A percentile compares a stretch with the other conserved stretches of the same genome.
Evolutionary conservation across 306 rosid species (phyloP).

Genomic region (Cercis canadensis): DNA sequence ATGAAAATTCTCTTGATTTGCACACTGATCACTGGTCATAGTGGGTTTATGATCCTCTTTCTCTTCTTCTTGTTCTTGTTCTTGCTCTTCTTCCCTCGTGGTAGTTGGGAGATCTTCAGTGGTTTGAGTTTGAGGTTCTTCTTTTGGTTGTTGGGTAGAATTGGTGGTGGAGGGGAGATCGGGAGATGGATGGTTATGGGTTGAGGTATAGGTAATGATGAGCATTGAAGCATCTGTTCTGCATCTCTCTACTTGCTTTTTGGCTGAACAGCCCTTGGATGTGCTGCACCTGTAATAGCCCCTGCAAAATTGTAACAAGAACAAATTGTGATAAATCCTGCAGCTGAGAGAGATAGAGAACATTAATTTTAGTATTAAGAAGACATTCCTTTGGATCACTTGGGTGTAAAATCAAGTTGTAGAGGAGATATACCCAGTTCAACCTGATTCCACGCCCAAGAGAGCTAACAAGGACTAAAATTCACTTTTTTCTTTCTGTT

Average conservation of each 20-base stretch:
- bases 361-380: background rate
- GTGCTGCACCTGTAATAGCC: slow-evolving; percentile 92
- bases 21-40: slow-evolving; percentile 16
- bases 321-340: slow-evolving; percentile 27
- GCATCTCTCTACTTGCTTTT: slow-evolving; percentile 94
- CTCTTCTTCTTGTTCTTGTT: slow-evolving; percentile 28
- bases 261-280: slow-evolving; percentile 91
- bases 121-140: slow-evolving; percentile 43
- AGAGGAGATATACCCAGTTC: background rate
- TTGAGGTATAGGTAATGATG: slow-evolving; percentile 75
- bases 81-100: slow-evolving; percentile 37
- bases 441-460: background rate
- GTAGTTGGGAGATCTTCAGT: slow-evolving; percentile 39
- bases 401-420: slow-evolving; percentile 28
- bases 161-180: slow-evolving; percentile 45
- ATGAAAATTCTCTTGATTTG: slow-evolving; percentile 49
- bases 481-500: background rate
- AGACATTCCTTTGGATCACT: slow-evolving; percentile 3
- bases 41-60: slow-evolving; percentile 27
- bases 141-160: slow-evolving; percentile 31
- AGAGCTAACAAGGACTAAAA: too few species aligned
- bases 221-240: slow-evolving; percentile 84
- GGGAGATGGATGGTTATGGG: slow-evolving; percentile 86
- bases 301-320: slow-evolving; percentile 46
- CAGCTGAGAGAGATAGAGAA: background rate